Conservation (phyloP, 768 basidiomycete species). For the Suillus americanus region DNA sequence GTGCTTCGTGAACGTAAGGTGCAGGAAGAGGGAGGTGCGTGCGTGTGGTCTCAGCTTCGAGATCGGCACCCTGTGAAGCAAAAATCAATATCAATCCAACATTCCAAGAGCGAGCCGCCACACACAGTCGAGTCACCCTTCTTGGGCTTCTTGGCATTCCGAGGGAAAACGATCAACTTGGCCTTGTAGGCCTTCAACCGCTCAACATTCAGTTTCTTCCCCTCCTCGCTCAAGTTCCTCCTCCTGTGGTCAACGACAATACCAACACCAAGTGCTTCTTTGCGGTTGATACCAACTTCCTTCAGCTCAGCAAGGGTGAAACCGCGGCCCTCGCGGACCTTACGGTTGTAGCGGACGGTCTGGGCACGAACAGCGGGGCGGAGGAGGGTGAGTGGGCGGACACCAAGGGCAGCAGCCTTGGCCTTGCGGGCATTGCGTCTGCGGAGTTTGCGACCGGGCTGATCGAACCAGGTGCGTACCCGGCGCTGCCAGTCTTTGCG, state of each 20-base stretch:
- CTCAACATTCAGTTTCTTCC: constrained; percentile 92
- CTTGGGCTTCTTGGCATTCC: constrained; percentile 93
- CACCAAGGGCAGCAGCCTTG: constrained; percentile 89
- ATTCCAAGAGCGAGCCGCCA: constrained; percentile 14
- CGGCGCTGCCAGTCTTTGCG: constrained; percentile 99
- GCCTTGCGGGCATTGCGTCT: constrained; percentile 88
- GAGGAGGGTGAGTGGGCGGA: constrained; percentile 87
- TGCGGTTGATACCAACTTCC: constrained; percentile 91
- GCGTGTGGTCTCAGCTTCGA: constrained; percentile 75
- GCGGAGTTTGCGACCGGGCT: constrained; percentile 96
- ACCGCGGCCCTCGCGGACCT: constrained; percentile 94
- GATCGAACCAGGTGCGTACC: constrained; percentile 98
- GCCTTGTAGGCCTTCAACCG: constrained; percentile 91
- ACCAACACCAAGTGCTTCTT: constrained; percentile 90
- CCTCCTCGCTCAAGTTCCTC: constrained; percentile 95
- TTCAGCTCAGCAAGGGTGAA: constrained; percentile 95
- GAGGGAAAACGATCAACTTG: constrained; percentile 94
- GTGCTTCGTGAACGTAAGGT: constrained; percentile 69
- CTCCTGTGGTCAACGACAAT: constrained; percentile 97
- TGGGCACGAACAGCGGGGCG: constrained; percentile 97
- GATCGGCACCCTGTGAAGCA: constrained; percentile 69
- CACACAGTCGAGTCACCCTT: constrained; percentile 90
- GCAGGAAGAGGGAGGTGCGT: constrained; percentile 64
- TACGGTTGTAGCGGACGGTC: constrained; percentile 97
- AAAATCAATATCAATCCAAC: constrained; percentile 10